Conservation (phyloP, 352 stramenopile species). For the Pythium chondricola region DNA sequence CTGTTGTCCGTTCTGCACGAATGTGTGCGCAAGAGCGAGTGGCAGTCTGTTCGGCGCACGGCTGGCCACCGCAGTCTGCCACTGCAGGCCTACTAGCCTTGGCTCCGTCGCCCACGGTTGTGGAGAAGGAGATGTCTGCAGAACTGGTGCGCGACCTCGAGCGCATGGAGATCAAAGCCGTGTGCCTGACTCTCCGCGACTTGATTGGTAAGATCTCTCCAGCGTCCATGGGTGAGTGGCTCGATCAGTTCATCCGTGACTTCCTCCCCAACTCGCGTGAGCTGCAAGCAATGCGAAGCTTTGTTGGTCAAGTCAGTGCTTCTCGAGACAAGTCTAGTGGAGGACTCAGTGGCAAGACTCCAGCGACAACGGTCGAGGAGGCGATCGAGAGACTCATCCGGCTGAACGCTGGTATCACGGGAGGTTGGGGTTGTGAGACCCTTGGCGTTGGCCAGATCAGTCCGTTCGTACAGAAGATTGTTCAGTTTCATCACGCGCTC, state of each 20-base stretch:
- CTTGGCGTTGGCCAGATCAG: conserved; percentile 8
- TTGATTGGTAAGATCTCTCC: conserved; percentile 17
- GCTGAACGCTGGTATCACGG: no score
- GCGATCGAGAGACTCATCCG: no score
- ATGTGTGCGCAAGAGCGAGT: conserved; percentile 8
- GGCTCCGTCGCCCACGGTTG: not conserved
- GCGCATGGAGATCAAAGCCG: conserved; percentile 30
- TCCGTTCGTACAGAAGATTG: conserved; percentile 26
- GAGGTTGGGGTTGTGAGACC: no score
- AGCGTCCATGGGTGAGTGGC: conserved; percentile 15
- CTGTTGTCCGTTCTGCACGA: not conserved
- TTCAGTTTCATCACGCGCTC: conserved; percentile 43
- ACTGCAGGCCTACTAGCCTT: not conserved
- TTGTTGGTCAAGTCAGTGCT: not conserved
- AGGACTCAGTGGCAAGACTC: no score
- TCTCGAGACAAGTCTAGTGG: not conserved
- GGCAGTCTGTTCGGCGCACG: conserved; percentile 6
- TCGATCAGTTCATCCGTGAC: conserved; percentile 42
- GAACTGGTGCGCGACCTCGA: conserved; percentile 23
- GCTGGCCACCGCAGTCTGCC: conserved; percentile 10
- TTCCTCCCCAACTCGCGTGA: conserved; percentile 26
- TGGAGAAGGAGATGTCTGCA: conserved; percentile 8
- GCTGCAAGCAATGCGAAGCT: conserved; percentile 19
- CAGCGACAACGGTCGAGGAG: not conserved
- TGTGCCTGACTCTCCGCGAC: conserved; percentile 37